Base-by-base conservation (phyloP, 495 filamentous ascomycete species). In the Penicillium desertorum region DNA sequence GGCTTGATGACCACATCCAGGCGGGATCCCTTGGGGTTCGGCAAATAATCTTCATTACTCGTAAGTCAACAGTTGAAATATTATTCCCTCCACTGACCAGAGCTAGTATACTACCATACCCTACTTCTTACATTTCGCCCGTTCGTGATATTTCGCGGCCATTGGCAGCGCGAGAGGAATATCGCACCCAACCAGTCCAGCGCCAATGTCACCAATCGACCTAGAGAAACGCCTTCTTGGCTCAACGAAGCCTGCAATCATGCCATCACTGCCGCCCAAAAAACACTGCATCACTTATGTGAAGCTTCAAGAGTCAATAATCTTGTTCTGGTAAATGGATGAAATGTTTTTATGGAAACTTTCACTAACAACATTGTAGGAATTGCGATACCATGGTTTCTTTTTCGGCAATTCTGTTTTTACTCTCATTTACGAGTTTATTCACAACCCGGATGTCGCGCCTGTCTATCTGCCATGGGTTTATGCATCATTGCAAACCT, bases 201-300 rank as follows among this genome's bases (percentile, higher is more conserved):
- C 19, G 51, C 19, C 7, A 25, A 27, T 19, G 25, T 36, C 2
- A 34, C 51, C 1, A 71, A 70, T 56, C 68, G 59, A 4, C 59
- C 67, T 1, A 64, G 57, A 5, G 70, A 76, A 41, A 71, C 69
- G 1, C 76, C 76, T 2, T 45, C 66, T 14, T 78, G 76, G 76
- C 58, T 78, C 4, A 73, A 77, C 17, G 73, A 78, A 53, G 76
- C 76, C n/a, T 78, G 76, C 36, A 69, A 68, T n/a, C 58, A 69
- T 25, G 66, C 69, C 7, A 59, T 75, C 6, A 67, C 66, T 10
- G 68, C 71, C 1, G 74, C 76, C 3, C 66, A 69, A 25, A 63
- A 70, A 27, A 75, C 73, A 0, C 73, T 78, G 20, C 71, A 73
- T 29, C 66, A 70, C 45, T 58, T 78, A 4, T 69, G 60, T 27